phyloP scores from a whole-genome alignment of 306 rosid genomes.

The Biancaea sappan region DNA sequence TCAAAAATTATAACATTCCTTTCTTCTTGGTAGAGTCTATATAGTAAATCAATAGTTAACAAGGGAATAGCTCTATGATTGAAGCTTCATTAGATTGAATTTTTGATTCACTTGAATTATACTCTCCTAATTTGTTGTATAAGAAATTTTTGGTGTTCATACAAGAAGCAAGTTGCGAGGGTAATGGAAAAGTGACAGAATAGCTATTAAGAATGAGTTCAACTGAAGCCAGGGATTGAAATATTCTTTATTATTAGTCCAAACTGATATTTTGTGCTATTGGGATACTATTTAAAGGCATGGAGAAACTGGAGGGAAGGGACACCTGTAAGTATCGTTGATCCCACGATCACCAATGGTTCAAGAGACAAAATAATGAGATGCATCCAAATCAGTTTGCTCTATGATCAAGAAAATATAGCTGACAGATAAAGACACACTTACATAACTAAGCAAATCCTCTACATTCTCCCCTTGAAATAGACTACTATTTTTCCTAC shows the following conservation, averaged over 20 bases:
- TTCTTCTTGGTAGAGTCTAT: no score
- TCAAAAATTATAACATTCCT: no score
- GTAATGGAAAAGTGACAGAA: no score
- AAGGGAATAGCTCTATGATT: constrained; percentile 24
- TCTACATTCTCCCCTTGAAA: not conserved
- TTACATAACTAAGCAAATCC: constrained; percentile 36
- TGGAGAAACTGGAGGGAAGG: constrained; percentile 54
- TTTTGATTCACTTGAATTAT: not conserved
- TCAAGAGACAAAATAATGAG: constrained; percentile 33
- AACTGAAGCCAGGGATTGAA: no score
- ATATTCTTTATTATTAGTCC: no score
- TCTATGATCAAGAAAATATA: constrained; percentile 52
- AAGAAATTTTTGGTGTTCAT: not conserved
- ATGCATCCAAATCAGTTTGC: constrained; percentile 59
- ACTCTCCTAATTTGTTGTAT: not conserved
- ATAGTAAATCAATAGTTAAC: not conserved
- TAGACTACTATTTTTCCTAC: constrained; percentile 25
- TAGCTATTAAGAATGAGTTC: no score
- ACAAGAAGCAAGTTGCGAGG: constrained; percentile 26
- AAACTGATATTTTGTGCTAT: not conserved
- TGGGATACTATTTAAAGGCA: constrained; percentile 32
- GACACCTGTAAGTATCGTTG: constrained; percentile 31
- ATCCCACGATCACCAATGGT: constrained; percentile 25
- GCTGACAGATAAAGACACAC: no score
- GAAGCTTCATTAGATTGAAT: not conserved